Evolutionary conservation across 306 rosid species (phyloP), one percentile per base, ranked within the genome.

Genomic region (Biancaea sappan): DNA sequence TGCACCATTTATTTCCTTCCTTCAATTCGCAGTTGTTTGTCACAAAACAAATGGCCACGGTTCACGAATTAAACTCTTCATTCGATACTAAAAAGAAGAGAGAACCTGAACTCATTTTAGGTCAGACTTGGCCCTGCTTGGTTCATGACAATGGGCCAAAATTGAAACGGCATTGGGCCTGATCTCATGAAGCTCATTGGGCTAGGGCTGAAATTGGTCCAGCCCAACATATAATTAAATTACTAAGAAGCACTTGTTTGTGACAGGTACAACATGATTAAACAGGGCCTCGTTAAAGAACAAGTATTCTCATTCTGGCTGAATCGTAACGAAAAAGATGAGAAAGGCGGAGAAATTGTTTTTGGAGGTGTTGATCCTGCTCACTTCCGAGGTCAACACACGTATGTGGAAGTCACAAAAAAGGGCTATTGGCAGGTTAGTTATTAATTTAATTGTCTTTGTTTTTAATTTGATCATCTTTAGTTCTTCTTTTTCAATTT

Each of bases 341-440:
- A 81, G 68, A 90, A 77, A 80, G 98, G 98, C 14, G 98, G 98
- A n/a, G 97, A 94, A 73, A 72, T 94, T 74, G 98, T 94, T 44
- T 94, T 94, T 75, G 98, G 98, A 8, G 98, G 98, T 66, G 90
- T 88, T 56, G 97, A 91, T 86, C 89, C 95, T 38, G 87, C 82
- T 66, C 98, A 94, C 84, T 91, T 71, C 73, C 83, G 73, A 86
- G 98, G 97, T 59, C 47, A 88, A 64, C 99, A 92, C 83, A 86
- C 91, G 6, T 94, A 85, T 61, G 98, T 91, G 26, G 97, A 97
- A 8, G 96, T 94, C 58, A 87, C 90, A 40, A 76, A 52, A 52
- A 94, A 88, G 80, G 97, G 98, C 58, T 94, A 94, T 83, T 94
- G 98, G 97, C 95, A 91, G 98, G 98, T 91, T 73, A 69, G 76